Percentiles rank a stretch among this genome's conserved stretches.
Evolutionary conservation across 768 basidiomycete species (phyloP).

Genomic region (Ramaria rubella): DNA sequence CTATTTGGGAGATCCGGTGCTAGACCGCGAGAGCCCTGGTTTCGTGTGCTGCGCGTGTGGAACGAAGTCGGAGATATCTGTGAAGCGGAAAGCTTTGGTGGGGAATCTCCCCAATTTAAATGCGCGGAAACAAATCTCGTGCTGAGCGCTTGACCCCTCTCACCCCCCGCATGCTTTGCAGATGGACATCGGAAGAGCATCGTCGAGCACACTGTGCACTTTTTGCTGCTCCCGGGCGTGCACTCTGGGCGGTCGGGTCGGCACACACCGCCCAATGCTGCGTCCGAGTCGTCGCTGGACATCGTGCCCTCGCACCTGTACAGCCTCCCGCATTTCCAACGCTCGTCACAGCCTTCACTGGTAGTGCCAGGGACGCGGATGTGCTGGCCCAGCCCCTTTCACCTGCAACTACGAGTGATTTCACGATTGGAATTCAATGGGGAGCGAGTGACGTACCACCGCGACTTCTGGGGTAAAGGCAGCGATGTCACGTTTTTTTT

Average conservation of each 20-base stretch:
- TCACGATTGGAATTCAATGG: slow-evolving; percentile 76
- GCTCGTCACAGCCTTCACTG: slow-evolving; percentile 28
- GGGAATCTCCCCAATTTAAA: slow-evolving; percentile 14
- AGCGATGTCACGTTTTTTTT: background rate
- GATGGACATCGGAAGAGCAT: slow-evolving; percentile 70
- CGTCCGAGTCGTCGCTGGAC: slow-evolving; percentile 27
- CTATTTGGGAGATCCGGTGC: slow-evolving; percentile 43
- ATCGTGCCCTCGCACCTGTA: slow-evolving; percentile 26
- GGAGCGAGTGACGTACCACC: slow-evolving; percentile 68
- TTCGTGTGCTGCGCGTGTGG: slow-evolving; percentile 64
- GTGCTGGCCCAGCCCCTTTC: slow-evolving; percentile 61
- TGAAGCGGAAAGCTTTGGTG: slow-evolving; percentile 77
- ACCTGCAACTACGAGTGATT: slow-evolving; percentile 63
- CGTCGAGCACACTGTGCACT: slow-evolving; percentile 73
- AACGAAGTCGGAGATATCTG: slow-evolving; percentile 67
- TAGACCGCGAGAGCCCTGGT: slow-evolving; percentile 38
- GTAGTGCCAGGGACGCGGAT: slow-evolving; percentile 41
- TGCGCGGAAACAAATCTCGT: too few relatives aligned
- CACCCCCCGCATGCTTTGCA: slow-evolving; percentile 22
- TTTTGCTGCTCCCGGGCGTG: slow-evolving; percentile 68
- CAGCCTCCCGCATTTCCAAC: slow-evolving; percentile 35
- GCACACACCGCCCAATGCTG: background rate
- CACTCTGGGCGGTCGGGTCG: slow-evolving; percentile 34
- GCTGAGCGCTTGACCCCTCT: too few relatives aligned
- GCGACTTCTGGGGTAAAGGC: slow-evolving; percentile 54